Base-by-base conservation (phyloP, 2,329 filamentous ascomycete genomes). In the Paecilomyces sp. region DNA sequence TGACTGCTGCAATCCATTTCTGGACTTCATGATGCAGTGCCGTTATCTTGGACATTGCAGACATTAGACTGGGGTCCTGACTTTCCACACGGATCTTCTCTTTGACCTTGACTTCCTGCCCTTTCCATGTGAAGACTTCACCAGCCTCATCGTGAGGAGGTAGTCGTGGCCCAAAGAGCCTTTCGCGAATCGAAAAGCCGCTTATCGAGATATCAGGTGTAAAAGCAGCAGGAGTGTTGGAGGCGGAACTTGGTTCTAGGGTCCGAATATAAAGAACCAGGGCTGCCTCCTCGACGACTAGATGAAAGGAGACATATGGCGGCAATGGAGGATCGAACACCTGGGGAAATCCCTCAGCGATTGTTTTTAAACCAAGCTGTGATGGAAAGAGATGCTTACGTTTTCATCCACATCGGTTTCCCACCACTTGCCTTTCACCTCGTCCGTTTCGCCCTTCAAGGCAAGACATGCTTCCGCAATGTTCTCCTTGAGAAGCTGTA, bases 61-160 rank as follows among this genome's bases (percentile, higher is more conserved):
- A 88, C 72, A 97, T 87, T 64, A 97, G 72, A 66, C 87, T 92
- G 1, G 93, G 93, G 73, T 97, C 92, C 58, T 92, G 90, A 68
- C 86, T 93, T 74, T 96, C 92, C 1, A 97, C 88, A 50, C 89
- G 83, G 3, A 96, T 85, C 77, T 97, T 97, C 73, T 97, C 93
- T 65, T 88, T 86, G 54, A 97, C 93, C 64, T 86, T 88, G 2
- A 97, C 92, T 62, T 94, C 86, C 59, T 86, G 82, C 3, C 84
- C 83, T 13, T 78, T 79, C 75, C 83, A 97, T 3, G 78, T 80
- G 73, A 96, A 97, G 0, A 89, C 78, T 41, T 86, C 83, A 61
- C 93, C 89, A 63, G 88, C 86, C 75, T 97, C 93, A 73, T 92
- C 89, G 72, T 92, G 89, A 65, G 88, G 86, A 1, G 88, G 80